These are phyloP conservation scores for Silene noctiflora DNA, from an alignment of 179 eudicot genomes.

Conservation along the genomic window DNA sequence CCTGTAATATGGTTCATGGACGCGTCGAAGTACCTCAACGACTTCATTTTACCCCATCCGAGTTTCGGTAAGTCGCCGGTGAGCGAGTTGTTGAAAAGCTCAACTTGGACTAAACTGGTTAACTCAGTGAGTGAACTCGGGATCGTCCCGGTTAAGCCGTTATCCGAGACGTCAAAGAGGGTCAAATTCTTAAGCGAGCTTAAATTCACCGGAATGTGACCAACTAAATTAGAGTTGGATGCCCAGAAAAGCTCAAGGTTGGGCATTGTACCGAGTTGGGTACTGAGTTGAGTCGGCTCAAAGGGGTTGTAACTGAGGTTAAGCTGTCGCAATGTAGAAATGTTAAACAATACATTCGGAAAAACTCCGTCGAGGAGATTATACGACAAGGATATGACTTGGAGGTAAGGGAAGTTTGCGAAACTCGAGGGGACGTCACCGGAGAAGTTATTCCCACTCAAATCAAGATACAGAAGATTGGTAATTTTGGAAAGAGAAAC, in stretches of 20 bases:
- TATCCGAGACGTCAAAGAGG: constrained; percentile 55
- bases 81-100: constrained; percentile 59
- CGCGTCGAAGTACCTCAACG: constrained; percentile 34
- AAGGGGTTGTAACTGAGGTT: constrained; percentile 71
- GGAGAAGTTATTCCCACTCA: constrained; percentile 66
- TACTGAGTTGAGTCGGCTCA: constrained; percentile 47
- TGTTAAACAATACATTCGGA: constrained; percentile 46
- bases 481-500: constrained; percentile 26
- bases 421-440: constrained; percentile 59
- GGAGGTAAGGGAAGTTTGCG: constrained; percentile 48
- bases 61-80: constrained; percentile 37
- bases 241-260: constrained; percentile 62
- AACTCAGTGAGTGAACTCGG: constrained; percentile 60
- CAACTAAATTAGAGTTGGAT: constrained; percentile 42
- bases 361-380: constrained; percentile 65
- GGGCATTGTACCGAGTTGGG: constrained; percentile 53
- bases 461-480: constrained; percentile 43
- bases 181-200: constrained; percentile 38
- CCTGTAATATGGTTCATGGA: constrained; percentile 48
- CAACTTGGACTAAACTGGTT: constrained; percentile 47
- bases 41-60: constrained; percentile 43
- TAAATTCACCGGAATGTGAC: constrained; percentile 67
- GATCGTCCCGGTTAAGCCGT: constrained; percentile 43
- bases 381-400: constrained; percentile 38
- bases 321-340: constrained; percentile 56